Percentiles rank a stretch among this genome's conserved stretches.
These are phyloP conservation scores for Suhomyces coccinellae DNA, from an alignment of 1,139 yeast genomes.

Conservation along the genomic window DNA sequence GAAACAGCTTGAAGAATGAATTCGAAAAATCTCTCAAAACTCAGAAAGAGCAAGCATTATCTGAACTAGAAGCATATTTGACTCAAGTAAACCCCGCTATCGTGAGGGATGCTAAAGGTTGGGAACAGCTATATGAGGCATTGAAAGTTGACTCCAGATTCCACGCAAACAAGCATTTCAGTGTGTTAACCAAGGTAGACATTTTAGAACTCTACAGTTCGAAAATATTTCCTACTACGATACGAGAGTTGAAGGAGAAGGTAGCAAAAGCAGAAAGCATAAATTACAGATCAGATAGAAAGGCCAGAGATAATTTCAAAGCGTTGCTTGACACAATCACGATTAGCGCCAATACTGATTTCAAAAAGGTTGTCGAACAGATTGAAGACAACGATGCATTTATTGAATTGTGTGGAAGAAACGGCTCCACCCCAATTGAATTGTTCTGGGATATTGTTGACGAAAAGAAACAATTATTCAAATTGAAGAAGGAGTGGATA, in stretches of 20 bases:
- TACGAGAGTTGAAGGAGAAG: conserved; percentile 34
- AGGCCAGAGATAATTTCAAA: conserved; percentile 62
- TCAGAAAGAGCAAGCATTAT: conserved; percentile 49
- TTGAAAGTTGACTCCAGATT: conserved; percentile 53
- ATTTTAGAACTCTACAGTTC: conserved; percentile 54
- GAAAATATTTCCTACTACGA: conserved; percentile 44
- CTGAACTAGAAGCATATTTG: conserved; percentile 53
- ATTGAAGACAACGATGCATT: conserved; percentile 62
- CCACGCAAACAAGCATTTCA: conserved; percentile 59
- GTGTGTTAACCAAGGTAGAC: conserved; percentile 56
- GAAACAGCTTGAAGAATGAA: conserved; percentile 38
- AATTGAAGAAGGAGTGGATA: conserved; percentile 60
- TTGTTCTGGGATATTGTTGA: conserved; percentile 76
- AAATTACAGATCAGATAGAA: conserved; percentile 60
- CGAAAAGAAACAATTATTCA: conserved; percentile 55
- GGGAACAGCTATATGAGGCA: conserved; percentile 47
- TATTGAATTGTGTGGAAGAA: conserved; percentile 65
- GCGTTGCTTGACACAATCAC: conserved; percentile 40
- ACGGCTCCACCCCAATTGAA: conserved; percentile 80
- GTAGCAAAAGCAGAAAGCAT: conserved; percentile 35
- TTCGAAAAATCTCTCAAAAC: conserved; percentile 33
- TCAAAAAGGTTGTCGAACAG: conserved; percentile 55
- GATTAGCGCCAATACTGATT: conserved; percentile 56
- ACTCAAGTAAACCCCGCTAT: conserved; percentile 34
- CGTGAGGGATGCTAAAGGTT: conserved; percentile 32